Base-by-base conservation (phyloP, 768 basidiomycete genomes). In the Auricularia auricula-judae region DNA sequence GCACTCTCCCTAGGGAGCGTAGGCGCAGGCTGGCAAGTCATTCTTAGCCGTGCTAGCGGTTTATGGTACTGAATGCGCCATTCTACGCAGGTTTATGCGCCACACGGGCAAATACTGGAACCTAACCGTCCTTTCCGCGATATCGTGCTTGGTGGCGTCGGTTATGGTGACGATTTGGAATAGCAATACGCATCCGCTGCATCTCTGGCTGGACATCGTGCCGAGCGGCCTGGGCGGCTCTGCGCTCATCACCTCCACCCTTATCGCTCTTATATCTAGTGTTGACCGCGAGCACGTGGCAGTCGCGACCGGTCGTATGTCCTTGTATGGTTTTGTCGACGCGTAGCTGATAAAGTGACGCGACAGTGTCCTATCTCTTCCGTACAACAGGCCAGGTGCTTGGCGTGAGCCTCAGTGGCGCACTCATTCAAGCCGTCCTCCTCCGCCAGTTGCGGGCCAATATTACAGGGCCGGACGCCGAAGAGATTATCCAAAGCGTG, bases 331-430 rank as follows among this genome's bases (percentile, higher is more conserved):
- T n/a, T 62, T 67, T 66, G 61, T 43, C 62, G 66, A 67, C 65
- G 63, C 44, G 66, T 63, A 21, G 39, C 43, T 18, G 18, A 51
- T 21, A 5, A 8, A n/a, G 35, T 63, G 51, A 61, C 56, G 56
- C 35, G 59, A 18, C 69, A 96, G 93, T 95, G 70, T 91, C 90
- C 36, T 98, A 98, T 75, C 80, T 97, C 59, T 96, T 95, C 79
- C 80, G 95, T 67, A 94, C 93, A 7, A 89, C 91, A 18, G 95
- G 95, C 2, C 96, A 98, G 78, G 97, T 97, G 29, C 81, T 98
- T 63, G 97, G 96, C 42, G 96, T 99, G 63, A 90, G 91, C 70
- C 77, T 95, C 58, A 87, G 86, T 69, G 91, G 93, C 23, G 88
- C 92, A 0, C 73, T 98, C 34, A 76, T 95, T 36, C 96, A 99